Base-by-base conservation (phyloP, 345 rosid species). In the Orychophragmus violaceus region DNA sequence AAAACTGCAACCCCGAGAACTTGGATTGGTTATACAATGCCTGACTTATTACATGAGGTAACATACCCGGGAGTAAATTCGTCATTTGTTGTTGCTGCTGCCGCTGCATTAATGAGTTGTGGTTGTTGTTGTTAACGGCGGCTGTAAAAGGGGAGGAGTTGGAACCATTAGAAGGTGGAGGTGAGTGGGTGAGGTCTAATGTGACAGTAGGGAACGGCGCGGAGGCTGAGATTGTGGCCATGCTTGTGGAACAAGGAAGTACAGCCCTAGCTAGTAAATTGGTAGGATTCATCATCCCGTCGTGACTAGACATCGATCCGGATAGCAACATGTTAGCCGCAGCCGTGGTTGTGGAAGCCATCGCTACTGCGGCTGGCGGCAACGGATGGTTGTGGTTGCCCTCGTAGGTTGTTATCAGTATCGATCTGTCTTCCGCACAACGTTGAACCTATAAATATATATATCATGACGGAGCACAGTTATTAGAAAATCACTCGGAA, bases 201-300 rank as follows among this genome's bases (percentile, higher is more conserved):
- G 99, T 94, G 58, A 94, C 86, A 0, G 99, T 90, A 0, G 99
- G 99, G 68, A 94, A 94, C 7, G 97, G 97, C 0, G 97, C 97
- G 0, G 99, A 94, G 48, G 97, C 99, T 64, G 97, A 94, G 74
- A 94, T 88, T 0, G 99, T 90, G 1, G 97, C 99, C 97, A 90
- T 72, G 70, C 81, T 87, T 58, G 99, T 78, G 3, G 97, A 88
- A 72, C 88, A 79, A 33, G 99, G 99, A 32, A 88, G 88, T 39
- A 88, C 85, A 6, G 97, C 93, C 68, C 95, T 82, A 1, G 97
- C 95, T 33, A 90, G 78, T 62, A 94, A 69, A 71, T 87, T 94
- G 5, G 88, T 86, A 10, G 87, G 90, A 69, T 88, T 94, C 96
- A 88, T 87, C 41, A 90, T 62, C 1, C 92, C 92, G 6, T 94